These are phyloP conservation scores for Cyclotella baltica DNA, from an alignment of 108 stramenopile genomes.

Conservation along the genomic window DNA sequence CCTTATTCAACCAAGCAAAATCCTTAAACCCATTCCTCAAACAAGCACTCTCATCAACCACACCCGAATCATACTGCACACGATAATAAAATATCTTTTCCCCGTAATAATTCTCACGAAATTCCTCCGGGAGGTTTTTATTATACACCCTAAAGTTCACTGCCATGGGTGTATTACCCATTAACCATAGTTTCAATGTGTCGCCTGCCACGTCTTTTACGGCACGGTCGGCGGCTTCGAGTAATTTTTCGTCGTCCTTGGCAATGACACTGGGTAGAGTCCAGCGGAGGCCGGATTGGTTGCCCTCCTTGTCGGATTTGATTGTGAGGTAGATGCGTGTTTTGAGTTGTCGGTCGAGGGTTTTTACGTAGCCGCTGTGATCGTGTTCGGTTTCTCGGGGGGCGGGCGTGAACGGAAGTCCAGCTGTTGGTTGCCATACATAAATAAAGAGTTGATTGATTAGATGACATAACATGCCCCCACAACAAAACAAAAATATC, in stretches of 20 bases:
- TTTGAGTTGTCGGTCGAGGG: conserved; percentile 75
- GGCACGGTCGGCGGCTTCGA: conserved; percentile 65
- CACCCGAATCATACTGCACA: conserved; percentile 74
- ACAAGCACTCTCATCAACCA: conserved; percentile 32
- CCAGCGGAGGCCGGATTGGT: conserved; percentile 47
- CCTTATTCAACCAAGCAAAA: conserved; percentile 80
- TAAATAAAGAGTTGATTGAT: not conserved
- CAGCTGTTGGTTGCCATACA: conserved; percentile 16
- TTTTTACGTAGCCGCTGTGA: conserved; percentile 63
- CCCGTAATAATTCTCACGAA: conserved; percentile 62
- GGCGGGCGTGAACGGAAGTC: conserved; percentile 74
- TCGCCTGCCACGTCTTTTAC: conserved; percentile 45
- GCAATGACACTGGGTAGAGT: conserved; percentile 69
- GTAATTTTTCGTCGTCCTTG: conserved; percentile 60
- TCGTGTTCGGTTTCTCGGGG: conserved; percentile 89
- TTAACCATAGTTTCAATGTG: conserved; percentile 65
- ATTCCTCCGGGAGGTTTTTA: conserved; percentile 42
- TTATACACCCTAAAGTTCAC: conserved; percentile 63
- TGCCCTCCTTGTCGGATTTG: conserved; percentile 44
- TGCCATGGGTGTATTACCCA: conserved; percentile 72
- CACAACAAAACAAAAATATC: conserved; percentile 3
- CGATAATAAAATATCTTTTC: conserved; percentile 84
- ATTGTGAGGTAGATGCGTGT: conserved; percentile 72
- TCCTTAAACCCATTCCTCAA: conserved; percentile 50
- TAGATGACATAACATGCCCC: not conserved